Base-by-base conservation (phyloP, 441 rosid genomes). In the Syzygium malaccense region DNA sequence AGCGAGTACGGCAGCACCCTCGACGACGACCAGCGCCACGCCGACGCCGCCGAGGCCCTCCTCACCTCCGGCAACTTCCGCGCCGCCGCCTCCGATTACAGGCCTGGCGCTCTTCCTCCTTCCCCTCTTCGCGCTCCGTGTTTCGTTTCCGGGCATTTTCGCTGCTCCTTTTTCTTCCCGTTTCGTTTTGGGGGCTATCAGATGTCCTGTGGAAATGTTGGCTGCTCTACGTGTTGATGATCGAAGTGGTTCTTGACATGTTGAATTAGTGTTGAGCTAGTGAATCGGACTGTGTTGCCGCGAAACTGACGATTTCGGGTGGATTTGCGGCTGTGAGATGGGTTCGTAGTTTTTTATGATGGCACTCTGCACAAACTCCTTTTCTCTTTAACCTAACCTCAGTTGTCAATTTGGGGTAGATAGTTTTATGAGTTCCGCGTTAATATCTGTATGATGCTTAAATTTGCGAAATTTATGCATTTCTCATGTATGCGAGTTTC, bases 21-120 rank as follows among this genome's bases (percentile, higher is more conserved):
- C 87, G 99, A 98, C 85, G 99, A 98, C 90, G 99, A 96, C 87
- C 99, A 98, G 93, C 99, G 98, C 80, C 98, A 98, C 92, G 97
- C 95, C 14, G 99, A 98, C 86, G 99, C 99, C 25, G 93, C 97
- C 54, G 99, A 98, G 91, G 97, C 96, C 57, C 98, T 98, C 87
- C 95, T 96, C n/a, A 79, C 83, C 86, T 95, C 98, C 86, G 95
- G 90, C 51, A 95, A 95, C 88, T 95, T 95, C 89, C 98, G 95
- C 5, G 90, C 95, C 45, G 60, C 86, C 83, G 93, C 98, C 45
- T 98, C 97, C 18, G 99, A 98, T 90, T 96, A 96, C 91, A 94
- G 94, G 99, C 91, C 55, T 19, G 33, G 4, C 28, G 14, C 85
- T 3, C 75, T 37, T 60, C 54, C 17, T 58, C 64, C 51, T 48